Evolutionary conservation across 306 rosid species (phyloP), one percentile per base, ranked within the genome.

Genomic region (Lagenaria siceraria): DNA sequence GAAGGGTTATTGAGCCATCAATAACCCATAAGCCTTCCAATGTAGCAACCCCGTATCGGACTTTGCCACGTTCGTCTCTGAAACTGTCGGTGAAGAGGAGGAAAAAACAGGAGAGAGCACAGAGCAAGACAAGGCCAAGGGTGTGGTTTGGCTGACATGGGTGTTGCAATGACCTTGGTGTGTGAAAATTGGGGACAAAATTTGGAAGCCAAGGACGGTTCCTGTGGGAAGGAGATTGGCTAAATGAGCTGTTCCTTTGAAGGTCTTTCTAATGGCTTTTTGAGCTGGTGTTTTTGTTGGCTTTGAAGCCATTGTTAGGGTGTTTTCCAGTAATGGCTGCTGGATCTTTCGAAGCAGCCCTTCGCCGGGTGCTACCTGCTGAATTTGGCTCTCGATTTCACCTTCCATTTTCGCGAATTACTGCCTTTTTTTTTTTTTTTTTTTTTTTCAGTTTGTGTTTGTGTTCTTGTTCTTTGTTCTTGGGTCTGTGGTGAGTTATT

Each of bases 201-300:
- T 77, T 65, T 92, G 93, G 76, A 88, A 90, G 40, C 82, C 66
- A 10, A 92, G 87, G 17, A 88, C 92, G 1, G 96, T 84, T 42
- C 97, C 97, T 1, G 93, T 92, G 25, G 97, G 93, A 6, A 90
- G 89, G 48, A 92, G 96, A 36, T 90, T 90, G 5, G 97, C 75
- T 77, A 92, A 77, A 71, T 90, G 86, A 7, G 93, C 83, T n/a
- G 96, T 84, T 12, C 89, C 87, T 81, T 92, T 92, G 85, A 92
- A 88, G 9, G 93, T 77, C 77, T 88, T 92, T 79, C 93, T 83
- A 8, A 88, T 77, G 38, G 88, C 89, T 52, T 82, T 90, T 12
- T 87, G 93, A 7, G 87, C 49, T 7, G 91, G 72, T n/a, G 89
- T 92, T 81, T 92, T 92, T 1, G 78, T 54, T 0, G 35, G 61